Evolutionary conservation across 768 basidiomycete genomes (phyloP).

Genomic region (Tylopilus rubrobrunneus): DNA sequence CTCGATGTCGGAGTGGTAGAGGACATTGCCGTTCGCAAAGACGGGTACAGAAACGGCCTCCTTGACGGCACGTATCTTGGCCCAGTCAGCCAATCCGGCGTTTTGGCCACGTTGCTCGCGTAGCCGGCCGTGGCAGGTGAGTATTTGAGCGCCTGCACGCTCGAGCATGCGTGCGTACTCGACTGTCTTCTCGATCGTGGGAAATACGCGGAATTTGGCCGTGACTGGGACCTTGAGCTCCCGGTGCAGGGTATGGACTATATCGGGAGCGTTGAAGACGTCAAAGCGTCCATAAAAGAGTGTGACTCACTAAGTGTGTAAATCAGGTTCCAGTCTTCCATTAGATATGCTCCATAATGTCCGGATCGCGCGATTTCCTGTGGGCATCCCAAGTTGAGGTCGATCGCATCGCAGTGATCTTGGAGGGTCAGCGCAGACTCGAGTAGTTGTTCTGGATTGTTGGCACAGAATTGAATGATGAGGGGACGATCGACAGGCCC

Average conservation of each 20-base stretch:
- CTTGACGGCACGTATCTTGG: conserved; percentile 88
- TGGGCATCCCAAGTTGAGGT: conserved; percentile 92
- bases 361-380: conserved; percentile 92
- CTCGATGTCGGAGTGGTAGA: conserved; percentile 80
- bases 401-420: conserved; percentile 84
- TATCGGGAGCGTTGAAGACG: background rate
- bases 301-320: conserved; percentile 62
- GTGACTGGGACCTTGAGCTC: conserved; percentile 91
- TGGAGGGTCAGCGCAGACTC: conserved; percentile 75
- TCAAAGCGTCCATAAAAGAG: background rate
- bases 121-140: conserved; percentile 89
- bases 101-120: conserved; percentile 90
- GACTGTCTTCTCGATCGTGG: conserved; percentile 80
- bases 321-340: conserved; percentile 94
- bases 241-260: conserved; percentile 82
- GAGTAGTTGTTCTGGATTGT: conserved; percentile 77
- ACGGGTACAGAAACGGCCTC: conserved; percentile 87
- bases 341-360: conserved; percentile 84
- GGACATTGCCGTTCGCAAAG: conserved; percentile 95
- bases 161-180: conserved; percentile 97
- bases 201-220: conserved; percentile 93
- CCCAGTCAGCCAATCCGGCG: conserved; percentile 83
- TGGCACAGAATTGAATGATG: conserved; percentile 92
- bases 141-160: conserved; percentile 88
- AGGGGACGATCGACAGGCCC: conserved; percentile 70